Percentiles rank a stretch among this genome's conserved stretches.
Evolutionary conservation across 257 asterid species (phyloP).

Genomic region (Solanum chilense): DNA sequence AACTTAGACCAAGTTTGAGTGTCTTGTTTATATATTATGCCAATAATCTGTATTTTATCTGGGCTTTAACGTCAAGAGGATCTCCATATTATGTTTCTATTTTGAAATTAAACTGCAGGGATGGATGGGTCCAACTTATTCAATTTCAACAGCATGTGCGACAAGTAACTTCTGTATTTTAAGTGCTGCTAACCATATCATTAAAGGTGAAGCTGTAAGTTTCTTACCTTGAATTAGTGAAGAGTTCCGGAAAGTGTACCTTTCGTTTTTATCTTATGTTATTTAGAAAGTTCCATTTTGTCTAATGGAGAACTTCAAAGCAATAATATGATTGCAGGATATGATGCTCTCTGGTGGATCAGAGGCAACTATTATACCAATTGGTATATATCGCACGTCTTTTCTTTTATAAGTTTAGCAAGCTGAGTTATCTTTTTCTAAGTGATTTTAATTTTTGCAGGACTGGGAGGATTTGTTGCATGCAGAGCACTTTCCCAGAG

Average conservation of each 20-base stretch:
- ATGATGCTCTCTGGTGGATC: constrained; percentile 65
- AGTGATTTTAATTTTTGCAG: background rate
- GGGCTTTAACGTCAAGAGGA: background rate
- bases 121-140: constrained; percentile 65
- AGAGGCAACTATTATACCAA: constrained; percentile 47
- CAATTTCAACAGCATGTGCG: constrained; percentile 68
- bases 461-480: constrained; percentile 61
- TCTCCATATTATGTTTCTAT: background rate
- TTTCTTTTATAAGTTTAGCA: background rate
- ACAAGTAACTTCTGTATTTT: constrained; percentile 60
- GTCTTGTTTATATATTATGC: background rate
- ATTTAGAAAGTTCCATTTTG: background rate
- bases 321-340: constrained; percentile 13
- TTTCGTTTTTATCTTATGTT: background rate
- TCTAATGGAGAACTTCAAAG: background rate
- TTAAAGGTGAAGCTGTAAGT: constrained; percentile 46
- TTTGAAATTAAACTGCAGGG: constrained; percentile 14
- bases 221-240: background rate
- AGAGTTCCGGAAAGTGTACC: background rate
- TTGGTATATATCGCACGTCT: constrained; percentile 7
- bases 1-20: background rate
- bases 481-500: constrained; percentile 68
- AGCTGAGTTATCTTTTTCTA: background rate
- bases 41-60: background rate
- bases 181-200: constrained; percentile 66